Evolutionary conservation across 148 eudicot genomes (phyloP).

Genomic region (Vaccinium myrtillus): DNA sequence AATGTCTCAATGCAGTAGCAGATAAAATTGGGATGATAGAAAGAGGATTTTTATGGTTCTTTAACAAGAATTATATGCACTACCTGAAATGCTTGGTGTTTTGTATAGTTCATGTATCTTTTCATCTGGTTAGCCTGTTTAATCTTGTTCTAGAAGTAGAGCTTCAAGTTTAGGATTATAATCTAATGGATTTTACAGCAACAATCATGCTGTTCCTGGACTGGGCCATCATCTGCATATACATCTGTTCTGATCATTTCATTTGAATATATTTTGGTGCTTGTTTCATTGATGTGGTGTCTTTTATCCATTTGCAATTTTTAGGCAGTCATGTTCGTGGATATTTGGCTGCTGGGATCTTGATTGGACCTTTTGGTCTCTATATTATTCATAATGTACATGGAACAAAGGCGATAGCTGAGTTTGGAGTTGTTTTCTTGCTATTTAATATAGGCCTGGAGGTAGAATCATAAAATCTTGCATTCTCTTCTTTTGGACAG

Average conservation of each 20-base stretch:
- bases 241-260: background rate
- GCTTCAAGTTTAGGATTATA: background rate
- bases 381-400: conserved; percentile 86
- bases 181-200: background rate
- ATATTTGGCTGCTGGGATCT: conserved; percentile 93
- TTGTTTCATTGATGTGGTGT: conserved; percentile 6
- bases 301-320: conserved; percentile 29
- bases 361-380: conserved; percentile 98
- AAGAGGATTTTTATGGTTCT: conserved; percentile 6
- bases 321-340: conserved; percentile 99
- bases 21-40: background rate
- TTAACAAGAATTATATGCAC: background rate
- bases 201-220: background rate
- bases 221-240: background rate
- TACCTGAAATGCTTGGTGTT: background rate
- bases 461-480: conserved; percentile 44
- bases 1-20: background rate
- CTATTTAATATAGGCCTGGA: conserved; percentile 97
- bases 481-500: background rate
- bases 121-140: background rate
- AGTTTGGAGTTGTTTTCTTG: conserved; percentile 97
- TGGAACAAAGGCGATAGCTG: conserved; percentile 99
- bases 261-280: background rate
- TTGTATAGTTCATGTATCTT: conserved; percentile 16
- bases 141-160: background rate